phyloP scores from a whole-genome alignment of 1,139 yeast genomes.

The Sugiyamaella sp. region DNA sequence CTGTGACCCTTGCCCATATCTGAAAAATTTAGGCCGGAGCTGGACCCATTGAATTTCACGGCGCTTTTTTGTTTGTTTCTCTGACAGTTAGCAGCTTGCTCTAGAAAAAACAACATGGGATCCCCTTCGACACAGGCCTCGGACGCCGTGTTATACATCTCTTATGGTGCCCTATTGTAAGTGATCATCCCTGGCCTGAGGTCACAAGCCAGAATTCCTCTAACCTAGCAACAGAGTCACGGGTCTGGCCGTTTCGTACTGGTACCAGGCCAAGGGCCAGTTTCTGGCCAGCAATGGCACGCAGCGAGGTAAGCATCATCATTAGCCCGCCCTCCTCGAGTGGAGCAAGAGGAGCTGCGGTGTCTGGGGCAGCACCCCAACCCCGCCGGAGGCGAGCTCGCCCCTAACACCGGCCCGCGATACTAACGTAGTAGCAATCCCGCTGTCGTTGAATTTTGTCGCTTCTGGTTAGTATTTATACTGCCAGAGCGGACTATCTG shows the following conservation, averaged over 20 bases:
- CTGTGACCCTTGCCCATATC: not conserved
- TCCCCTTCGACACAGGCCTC: constrained; percentile 52
- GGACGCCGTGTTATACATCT: constrained; percentile 76
- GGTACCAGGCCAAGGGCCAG: constrained; percentile 44
- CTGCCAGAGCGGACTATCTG: constrained; percentile 18
- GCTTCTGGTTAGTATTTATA: constrained; percentile 74
- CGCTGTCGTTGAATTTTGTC: constrained; percentile 79
- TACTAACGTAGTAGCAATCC: constrained; percentile 46
- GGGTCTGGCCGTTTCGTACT: constrained; percentile 43
- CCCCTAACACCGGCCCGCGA: not conserved
- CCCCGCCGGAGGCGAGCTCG: not conserved
- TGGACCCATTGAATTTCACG: not conserved
- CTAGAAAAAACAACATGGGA: constrained; percentile 31
- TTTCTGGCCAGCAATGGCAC: constrained; percentile 80
- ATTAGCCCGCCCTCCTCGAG: not conserved
- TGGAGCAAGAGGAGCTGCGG: not conserved
- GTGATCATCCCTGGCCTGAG: no score
- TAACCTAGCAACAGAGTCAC: constrained; percentile 26
- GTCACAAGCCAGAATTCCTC: not conserved
- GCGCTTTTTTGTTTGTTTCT: not conserved
- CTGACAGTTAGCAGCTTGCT: not conserved
- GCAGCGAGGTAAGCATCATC: constrained; percentile 53
- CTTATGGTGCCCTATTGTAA: constrained; percentile 64
- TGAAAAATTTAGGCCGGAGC: not conserved
- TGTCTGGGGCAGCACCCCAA: not conserved